A percentile compares a stretch with the other conserved stretches of the same genome.
These are phyloP conservation scores for Podospora pseudocomata DNA, from an alignment of 495 filamentous ascomycete genomes.

Conservation along the genomic window DNA sequence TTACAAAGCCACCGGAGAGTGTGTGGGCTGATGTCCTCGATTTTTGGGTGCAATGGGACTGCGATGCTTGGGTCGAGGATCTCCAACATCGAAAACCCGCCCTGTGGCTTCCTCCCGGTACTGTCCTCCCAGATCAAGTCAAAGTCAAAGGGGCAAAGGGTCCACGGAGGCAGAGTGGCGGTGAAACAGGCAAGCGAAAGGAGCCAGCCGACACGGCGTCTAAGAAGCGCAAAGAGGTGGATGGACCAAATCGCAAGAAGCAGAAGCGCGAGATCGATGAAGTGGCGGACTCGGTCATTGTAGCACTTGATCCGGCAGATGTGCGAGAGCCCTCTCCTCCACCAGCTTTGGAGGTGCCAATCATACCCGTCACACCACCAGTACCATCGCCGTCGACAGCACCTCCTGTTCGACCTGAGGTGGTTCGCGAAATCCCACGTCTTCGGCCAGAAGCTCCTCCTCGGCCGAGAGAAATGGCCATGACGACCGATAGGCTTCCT, in stretches of 20 bases:
- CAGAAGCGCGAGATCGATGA: slow-evolving; percentile 10
- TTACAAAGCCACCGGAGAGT: slow-evolving; percentile 63
- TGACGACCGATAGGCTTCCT: background rate
- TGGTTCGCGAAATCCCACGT: slow-evolving; percentile 8
- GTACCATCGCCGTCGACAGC: background rate
- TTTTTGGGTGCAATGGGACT: slow-evolving; percentile 68
- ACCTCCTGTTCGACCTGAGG: background rate
- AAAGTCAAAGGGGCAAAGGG: slow-evolving; percentile 29
- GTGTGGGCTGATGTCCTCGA: slow-evolving; percentile 65
- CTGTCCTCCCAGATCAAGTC: slow-evolving; percentile 32
- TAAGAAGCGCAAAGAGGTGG: slow-evolving; percentile 22
- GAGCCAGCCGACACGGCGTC: slow-evolving; percentile 21
- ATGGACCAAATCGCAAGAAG: slow-evolving; percentile 1
- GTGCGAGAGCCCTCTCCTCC: background rate
- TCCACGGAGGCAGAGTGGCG: slow-evolving; percentile 28
- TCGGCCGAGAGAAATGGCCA: background rate
- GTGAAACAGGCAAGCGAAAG: slow-evolving; percentile 29
- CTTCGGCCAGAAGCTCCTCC: slow-evolving; percentile 5
- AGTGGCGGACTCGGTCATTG: background rate
- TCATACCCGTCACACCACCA: background rate
- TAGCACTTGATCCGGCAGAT: background rate
- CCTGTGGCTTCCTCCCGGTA: slow-evolving; percentile 52
- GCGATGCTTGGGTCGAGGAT: slow-evolving; percentile 64
- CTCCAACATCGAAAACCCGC: slow-evolving; percentile 52
- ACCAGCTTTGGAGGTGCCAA: background rate